Conservation (phyloP, 2,329 filamentous ascomycete genomes). For the Colletotrichum sidae region DNA sequence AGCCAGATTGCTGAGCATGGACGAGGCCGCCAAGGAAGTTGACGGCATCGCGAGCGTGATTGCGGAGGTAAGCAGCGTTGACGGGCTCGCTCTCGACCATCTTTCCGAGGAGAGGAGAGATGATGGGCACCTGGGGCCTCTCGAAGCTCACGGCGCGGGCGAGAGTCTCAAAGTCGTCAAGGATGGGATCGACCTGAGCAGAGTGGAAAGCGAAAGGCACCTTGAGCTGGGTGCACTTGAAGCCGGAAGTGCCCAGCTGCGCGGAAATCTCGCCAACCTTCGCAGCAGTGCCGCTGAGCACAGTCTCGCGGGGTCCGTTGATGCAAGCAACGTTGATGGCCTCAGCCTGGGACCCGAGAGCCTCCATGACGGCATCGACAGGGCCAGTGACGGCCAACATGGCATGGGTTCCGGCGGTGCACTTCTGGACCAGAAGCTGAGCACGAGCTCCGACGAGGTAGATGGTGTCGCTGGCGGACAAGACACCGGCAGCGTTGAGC, state of each 20-base stretch:
- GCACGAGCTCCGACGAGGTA: constrained; percentile 78
- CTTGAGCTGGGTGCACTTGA: constrained; percentile 59
- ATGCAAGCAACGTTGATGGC: constrained; percentile 73
- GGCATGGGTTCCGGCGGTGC: constrained; percentile 73
- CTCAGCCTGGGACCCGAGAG: constrained; percentile 55
- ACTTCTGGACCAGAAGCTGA: constrained; percentile 72
- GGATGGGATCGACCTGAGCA: constrained; percentile 64
- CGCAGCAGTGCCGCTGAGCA: constrained; percentile 65
- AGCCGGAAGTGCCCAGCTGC: constrained; percentile 45
- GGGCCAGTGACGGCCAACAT: constrained; percentile 63
- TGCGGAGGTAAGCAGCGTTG: constrained; percentile 68
- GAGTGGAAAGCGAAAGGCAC: constrained; percentile 68
- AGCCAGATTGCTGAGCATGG: constrained; percentile 61
- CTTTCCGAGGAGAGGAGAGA: constrained; percentile 73
- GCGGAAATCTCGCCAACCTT: constrained; percentile 58
- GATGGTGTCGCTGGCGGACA: constrained; percentile 78
- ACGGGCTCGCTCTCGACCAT: constrained; percentile 63
- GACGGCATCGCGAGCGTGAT: constrained; percentile 72
- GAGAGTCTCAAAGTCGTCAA: constrained; percentile 67
- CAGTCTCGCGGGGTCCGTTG: constrained; percentile 80
- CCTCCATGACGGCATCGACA: constrained; percentile 64
- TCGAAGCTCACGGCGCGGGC: constrained; percentile 52
- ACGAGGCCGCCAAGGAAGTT: constrained; percentile 72
- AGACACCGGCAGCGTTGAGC: constrained; percentile 75
- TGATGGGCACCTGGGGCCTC: constrained; percentile 66